phyloP scores from a whole-genome alignment of 192 early-diverging fungal species.

The Coemansia sp. region DNA sequence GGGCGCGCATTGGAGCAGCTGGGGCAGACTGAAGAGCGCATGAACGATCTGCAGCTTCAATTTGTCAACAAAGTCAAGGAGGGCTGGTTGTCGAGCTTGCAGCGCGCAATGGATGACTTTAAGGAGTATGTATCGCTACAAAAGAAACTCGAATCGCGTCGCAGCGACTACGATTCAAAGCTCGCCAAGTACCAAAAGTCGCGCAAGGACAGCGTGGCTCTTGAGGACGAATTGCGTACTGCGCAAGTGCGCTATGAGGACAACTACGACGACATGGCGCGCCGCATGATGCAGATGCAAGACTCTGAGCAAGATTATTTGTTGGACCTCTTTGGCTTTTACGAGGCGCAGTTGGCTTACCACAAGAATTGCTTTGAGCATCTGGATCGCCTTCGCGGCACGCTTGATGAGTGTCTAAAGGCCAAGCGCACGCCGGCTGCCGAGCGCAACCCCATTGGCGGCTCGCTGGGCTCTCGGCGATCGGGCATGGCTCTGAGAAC shows the following conservation, averaged over 20 bases:
- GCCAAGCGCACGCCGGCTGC: constrained; percentile 39
- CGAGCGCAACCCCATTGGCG: constrained; percentile 35
- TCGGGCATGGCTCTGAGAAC: constrained; percentile 33
- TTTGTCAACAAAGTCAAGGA: constrained; percentile 60
- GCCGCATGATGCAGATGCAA: constrained; percentile 81
- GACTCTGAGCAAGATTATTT: constrained; percentile 73
- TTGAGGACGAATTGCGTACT: constrained; percentile 87
- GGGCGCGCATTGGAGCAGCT: constrained; percentile 54
- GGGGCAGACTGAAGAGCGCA: constrained; percentile 57
- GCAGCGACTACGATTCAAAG: constrained; percentile 93
- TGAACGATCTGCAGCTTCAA: constrained; percentile 48
- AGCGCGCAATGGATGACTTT: constrained; percentile 56
- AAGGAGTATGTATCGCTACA: constrained; percentile 64
- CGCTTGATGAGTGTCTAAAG: constrained; percentile 41
- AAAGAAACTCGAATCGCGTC: constrained; percentile 84
- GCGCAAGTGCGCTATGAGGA: constrained; percentile 95
- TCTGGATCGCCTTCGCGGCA: constrained; percentile 31
- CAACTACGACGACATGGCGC: constrained; percentile 71
- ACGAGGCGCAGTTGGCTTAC: constrained; percentile 51
- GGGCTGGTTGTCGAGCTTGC: constrained; percentile 48
- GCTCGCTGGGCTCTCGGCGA: constrained; percentile 25
- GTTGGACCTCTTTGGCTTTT: constrained; percentile 57
- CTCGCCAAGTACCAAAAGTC: constrained; percentile 82
- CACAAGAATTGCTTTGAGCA: constrained; percentile 42
- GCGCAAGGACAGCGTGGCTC: constrained; percentile 88